Evolutionary conservation across 768 basidiomycete species (phyloP).

Genomic region (Amanita pallidorosea): DNA sequence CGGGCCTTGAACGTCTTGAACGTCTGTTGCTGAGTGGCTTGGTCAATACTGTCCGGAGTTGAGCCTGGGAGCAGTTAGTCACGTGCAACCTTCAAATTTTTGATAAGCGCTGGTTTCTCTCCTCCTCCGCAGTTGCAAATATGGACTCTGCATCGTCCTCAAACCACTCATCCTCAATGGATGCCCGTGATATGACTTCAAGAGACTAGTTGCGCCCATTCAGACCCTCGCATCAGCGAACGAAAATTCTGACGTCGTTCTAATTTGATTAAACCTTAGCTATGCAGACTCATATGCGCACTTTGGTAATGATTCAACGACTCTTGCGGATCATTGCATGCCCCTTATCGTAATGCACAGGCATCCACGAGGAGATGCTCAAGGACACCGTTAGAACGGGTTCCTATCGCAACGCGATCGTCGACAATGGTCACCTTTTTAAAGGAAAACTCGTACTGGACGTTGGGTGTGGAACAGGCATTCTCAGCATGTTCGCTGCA

Average conservation of each 20-base stretch:
- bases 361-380: slow-evolving; percentile 99
- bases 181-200: slow-evolving; percentile 55
- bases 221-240: slow-evolving; percentile 15
- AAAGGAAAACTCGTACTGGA: slow-evolving; percentile 95
- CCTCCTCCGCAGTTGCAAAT: neutral
- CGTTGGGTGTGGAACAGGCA: slow-evolving; percentile 98
- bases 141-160: neutral
- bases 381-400: slow-evolving; percentile 94
- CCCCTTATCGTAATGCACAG: slow-evolving; percentile 25
- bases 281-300: slow-evolving; percentile 96
- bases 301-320: slow-evolving; percentile 49
- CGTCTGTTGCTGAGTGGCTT: too few relatives aligned
- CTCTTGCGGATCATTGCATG: neutral
- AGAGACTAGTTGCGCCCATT: slow-evolving; percentile 71
- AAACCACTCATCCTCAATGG: neutral
- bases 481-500: slow-evolving; percentile 95
- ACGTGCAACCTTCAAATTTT: too few relatives aligned
- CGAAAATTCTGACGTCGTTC: slow-evolving; percentile 25
- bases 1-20: too few relatives aligned
- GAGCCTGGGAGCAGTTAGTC: too few relatives aligned
- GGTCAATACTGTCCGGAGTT: too few relatives aligned
- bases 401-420: slow-evolving; percentile 89
- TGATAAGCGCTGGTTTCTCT: too few relatives aligned
- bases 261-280: slow-evolving; percentile 34
- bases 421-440: slow-evolving; percentile 93